phyloP scores from a whole-genome alignment of 176 grass and related monocot species.

The bread wheat (Triticum aestivum) region IWGSC_CS_RefSeq_v2.1 NC_057807.1:654742160-654742659 shows the following conservation, averaged over 20 bases:
- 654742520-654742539: neutral
- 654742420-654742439: constrained; percentile 10
- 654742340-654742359: constrained; percentile 67
- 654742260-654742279: neutral
- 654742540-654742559: neutral
- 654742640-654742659: too few species aligned
- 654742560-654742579: neutral
- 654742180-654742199: neutral
- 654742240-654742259: neutral
- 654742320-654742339: constrained; percentile 33
- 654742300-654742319: neutral
- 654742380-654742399: constrained; percentile 90
- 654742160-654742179: constrained; percentile 76
- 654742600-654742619: neutral
- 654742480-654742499: neutral
- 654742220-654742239: neutral
- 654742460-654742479: neutral
- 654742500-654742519: neutral
- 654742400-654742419: constrained; percentile 30
- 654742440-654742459: constrained; percentile 3
- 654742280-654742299: constrained; percentile 8
- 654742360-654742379: constrained; percentile 51
- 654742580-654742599: neutral
- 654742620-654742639: too few species aligned
- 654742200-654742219: neutral